phyloP scores from a whole-genome alignment of 225 moss, liverwort and hornwort genomes.

The Pleurozium schreberi region DNA sequence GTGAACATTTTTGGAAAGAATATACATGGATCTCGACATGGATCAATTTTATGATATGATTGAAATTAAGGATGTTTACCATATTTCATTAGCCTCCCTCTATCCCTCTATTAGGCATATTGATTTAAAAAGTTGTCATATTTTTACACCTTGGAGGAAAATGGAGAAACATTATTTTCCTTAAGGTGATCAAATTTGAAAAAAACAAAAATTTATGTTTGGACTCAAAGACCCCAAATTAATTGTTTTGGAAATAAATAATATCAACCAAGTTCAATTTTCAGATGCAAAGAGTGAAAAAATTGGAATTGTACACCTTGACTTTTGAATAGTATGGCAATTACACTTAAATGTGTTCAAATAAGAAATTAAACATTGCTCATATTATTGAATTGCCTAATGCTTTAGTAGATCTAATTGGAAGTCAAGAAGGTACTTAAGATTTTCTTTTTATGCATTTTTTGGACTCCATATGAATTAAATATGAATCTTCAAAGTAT shows the following conservation, averaged over 20 bases:
- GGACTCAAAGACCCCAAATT: neutral
- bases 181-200: neutral
- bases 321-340: neutral
- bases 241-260: neutral
- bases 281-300: too few species aligned
- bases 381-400: neutral
- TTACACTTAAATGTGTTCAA: neutral
- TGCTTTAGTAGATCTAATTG: neutral
- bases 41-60: neutral
- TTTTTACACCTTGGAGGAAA: neutral
- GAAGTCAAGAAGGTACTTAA: rapidly evolving
- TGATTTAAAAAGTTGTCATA: neutral
- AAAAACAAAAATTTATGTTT: neutral
- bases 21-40: neutral
- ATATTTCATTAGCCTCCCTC: too few species aligned
- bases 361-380: neutral
- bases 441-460: neutral
- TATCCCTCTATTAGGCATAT: too few species aligned
- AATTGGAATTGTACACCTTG: neutral
- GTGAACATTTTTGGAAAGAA: neutral
- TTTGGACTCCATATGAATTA: neutral
- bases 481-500: neutral
- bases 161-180: rapidly evolving
- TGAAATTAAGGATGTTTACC: neutral
- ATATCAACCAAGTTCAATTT: neutral